Evolutionary conservation across 345 rosid species (phyloP).

Genomic region (Camelina hispida): DNA sequence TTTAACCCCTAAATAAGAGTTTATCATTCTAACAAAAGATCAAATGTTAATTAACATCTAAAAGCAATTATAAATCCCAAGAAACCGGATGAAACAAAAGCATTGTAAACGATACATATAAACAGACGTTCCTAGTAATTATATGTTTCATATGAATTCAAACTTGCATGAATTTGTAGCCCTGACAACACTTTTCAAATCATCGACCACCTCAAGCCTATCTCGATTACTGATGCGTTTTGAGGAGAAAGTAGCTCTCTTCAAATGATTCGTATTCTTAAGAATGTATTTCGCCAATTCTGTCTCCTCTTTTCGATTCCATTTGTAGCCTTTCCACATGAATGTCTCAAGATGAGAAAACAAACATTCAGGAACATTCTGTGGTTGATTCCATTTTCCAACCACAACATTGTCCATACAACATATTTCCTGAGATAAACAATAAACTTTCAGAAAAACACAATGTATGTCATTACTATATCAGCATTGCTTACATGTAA

Average conservation of each 20-base stretch:
- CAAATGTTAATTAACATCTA: too few species aligned
- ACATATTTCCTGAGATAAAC: background rate
- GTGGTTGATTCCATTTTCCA: background rate
- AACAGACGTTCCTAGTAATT: too few species aligned
- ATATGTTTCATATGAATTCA: background rate
- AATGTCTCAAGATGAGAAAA: background rate
- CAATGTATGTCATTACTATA: too few species aligned
- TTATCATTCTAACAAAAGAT: too few species aligned
- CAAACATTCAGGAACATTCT: background rate
- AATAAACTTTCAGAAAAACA: too few species aligned
- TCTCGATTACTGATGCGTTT: background rate
- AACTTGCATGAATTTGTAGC: conserved; percentile 3
- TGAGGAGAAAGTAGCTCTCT: background rate
- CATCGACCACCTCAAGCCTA: background rate
- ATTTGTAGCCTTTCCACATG: background rate
- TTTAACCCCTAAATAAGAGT: too few species aligned
- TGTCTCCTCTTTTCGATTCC: background rate
- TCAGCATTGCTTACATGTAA: background rate
- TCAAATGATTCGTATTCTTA: background rate
- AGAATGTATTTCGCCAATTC: background rate
- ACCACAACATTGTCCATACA: background rate
- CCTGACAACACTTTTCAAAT: background rate
- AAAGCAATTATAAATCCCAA: too few species aligned
- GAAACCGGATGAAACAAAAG: too few species aligned
- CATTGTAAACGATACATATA: too few species aligned